Base-by-base conservation (phyloP, 495 filamentous ascomycete species). In the Tuber microsphaerosporum region DNA sequence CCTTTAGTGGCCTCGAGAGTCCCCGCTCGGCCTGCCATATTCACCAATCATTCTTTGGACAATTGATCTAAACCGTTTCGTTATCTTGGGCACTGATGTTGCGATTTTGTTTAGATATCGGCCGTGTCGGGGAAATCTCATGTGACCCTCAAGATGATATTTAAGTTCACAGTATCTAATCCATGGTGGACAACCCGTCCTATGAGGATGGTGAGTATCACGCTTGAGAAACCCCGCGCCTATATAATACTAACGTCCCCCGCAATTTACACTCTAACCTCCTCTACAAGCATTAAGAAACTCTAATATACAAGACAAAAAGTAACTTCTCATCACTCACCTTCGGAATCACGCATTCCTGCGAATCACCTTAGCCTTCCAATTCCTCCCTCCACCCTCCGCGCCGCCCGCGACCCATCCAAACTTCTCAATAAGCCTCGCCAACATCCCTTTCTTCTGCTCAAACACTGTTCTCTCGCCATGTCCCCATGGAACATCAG, bases 401-500 rank as follows among this genome's bases (percentile, higher is more conserved):
- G 92, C 0, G 86, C 87, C n/a, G 90, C 88, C 75, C 89, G 89
- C 77, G 91, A 90, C 0, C 87, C 97, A 2, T 91, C 90, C 31
- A 79, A 84, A 85, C 20, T 97, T 97, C 84, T 97, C 93, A 93
- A 83, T 89, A 14, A 80, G 90, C 17, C 84, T 97, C 75, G 93
- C 91, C 0, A 79, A 81, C 1, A 44, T 81, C 4, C 84, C 88
- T 80, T 82, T 80, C 46, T 45, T 41, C 37, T 83, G 97, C 74
- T 76, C 84, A 5, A 88, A 84, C 84, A 90, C 79, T 82, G 84
- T 71, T 91, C 91, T 78, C 86, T 97, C 48, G 88, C 89, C 61
- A 84, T 92, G 41, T 86, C 97, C n/a, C 88, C 89, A 10, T 71
- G 74, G 2, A 65, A 34, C 56, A 31, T 34, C 26, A 31, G 56